Evolutionary conservation across 768 basidiomycete genomes (phyloP).

Genomic region (Boletus rufocinnamomeus): DNA sequence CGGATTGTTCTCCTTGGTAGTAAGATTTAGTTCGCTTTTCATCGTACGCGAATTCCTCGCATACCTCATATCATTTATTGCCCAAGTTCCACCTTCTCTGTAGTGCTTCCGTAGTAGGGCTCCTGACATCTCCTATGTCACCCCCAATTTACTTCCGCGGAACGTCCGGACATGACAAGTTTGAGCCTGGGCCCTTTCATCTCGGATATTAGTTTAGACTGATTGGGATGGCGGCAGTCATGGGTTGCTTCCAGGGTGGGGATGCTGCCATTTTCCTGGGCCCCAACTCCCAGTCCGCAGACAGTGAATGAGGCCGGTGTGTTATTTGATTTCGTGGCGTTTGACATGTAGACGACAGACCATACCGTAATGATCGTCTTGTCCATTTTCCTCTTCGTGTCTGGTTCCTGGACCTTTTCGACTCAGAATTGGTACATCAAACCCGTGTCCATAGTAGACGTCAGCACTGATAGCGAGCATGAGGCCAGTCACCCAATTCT

Average conservation of each 20-base stretch:
- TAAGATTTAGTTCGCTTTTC: conserved; percentile 37
- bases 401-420: conserved; percentile 36
- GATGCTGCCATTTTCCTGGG: conserved; percentile 37
- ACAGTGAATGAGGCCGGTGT: conserved; percentile 37
- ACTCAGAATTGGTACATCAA: conserved; percentile 39
- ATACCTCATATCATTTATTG: background rate
- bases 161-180: conserved; percentile 35
- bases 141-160: conserved; percentile 39
- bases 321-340: background rate
- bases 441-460: conserved; percentile 34
- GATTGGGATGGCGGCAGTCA: conserved; percentile 33
- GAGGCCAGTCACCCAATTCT: background rate
- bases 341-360: conserved; percentile 10
- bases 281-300: conserved; percentile 20
- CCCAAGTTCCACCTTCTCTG: background rate
- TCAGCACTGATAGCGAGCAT: conserved; percentile 4
- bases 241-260: conserved; percentile 39
- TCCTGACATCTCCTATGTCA: conserved; percentile 41
- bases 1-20: conserved; percentile 33
- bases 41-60: conserved; percentile 27
- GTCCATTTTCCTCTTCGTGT: conserved; percentile 34
- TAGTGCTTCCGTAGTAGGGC: conserved; percentile 37
- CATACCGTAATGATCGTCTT: conserved; percentile 34
- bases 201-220: conserved; percentile 34
- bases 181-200: conserved; percentile 39